phyloP scores from a whole-genome alignment of 441 rosid genomes.

The Croton setiger region DNA sequence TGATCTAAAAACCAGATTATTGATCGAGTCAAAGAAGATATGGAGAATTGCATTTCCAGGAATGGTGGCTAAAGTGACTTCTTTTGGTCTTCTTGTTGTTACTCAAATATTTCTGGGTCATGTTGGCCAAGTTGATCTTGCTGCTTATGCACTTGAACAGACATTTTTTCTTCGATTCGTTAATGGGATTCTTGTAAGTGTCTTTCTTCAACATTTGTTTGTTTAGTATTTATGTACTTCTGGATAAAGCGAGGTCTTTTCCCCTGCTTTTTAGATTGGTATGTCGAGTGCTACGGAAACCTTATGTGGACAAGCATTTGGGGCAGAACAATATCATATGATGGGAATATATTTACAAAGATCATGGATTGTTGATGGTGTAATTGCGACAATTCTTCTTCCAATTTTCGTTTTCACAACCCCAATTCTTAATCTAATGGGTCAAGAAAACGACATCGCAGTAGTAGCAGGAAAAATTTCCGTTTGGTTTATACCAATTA shows the following conservation, averaged over 20 bases:
- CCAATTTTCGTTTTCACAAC: slow-evolving; percentile 46
- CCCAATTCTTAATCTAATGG: slow-evolving; percentile 45
- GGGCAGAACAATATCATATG: slow-evolving; percentile 73
- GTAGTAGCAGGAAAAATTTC: slow-evolving; percentile 42
- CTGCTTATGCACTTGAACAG: slow-evolving; percentile 43
- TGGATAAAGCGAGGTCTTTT: no score
- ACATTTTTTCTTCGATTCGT: slow-evolving; percentile 34
- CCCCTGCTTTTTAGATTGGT: slow-evolving; percentile 39
- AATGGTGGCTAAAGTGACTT: slow-evolving; percentile 27
- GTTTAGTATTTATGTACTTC: no score
- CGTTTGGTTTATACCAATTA: slow-evolving; percentile 55
- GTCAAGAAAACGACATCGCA: slow-evolving; percentile 48
- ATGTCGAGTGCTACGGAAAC: slow-evolving; percentile 92
- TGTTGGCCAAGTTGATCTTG: slow-evolving; percentile 30
- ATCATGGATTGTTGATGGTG: slow-evolving; percentile 53
- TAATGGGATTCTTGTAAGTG: slow-evolving; percentile 40
- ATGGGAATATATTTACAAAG: slow-evolving; percentile 77
- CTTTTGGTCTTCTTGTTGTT: slow-evolving; percentile 33
- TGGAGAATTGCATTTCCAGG: slow-evolving; percentile 50
- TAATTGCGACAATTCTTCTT: slow-evolving; percentile 39
- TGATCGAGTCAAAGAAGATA: slow-evolving; percentile 46
- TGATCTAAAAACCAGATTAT: slow-evolving; percentile 29
- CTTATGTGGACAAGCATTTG: slow-evolving; percentile 85
- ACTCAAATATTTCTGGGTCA: slow-evolving; percentile 49
- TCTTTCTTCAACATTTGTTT: no score